Conservation (phyloP, 306 rosid species). For the Senna siamea region DNA sequence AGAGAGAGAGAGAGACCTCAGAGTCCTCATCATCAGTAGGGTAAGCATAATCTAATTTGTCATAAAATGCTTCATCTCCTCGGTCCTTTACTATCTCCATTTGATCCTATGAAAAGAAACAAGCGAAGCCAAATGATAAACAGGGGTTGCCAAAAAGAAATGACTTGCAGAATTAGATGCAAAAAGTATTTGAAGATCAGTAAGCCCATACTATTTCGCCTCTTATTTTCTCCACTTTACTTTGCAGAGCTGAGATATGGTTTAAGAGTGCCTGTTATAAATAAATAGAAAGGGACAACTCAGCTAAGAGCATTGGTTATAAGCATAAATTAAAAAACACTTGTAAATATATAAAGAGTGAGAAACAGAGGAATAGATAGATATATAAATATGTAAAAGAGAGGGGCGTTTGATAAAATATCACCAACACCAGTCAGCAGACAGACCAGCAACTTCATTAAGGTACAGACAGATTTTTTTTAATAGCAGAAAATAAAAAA, state of each 20-base stretch:
- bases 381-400: background rate
- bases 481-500: no score
- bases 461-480: background rate
- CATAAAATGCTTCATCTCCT: constrained; percentile 76
- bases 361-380: background rate
- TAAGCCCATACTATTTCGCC: constrained; percentile 69
- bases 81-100: constrained; percentile 70
- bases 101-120: constrained; percentile 62
- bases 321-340: background rate
- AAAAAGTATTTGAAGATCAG: constrained; percentile 27
- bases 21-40: constrained; percentile 62
- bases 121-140: constrained; percentile 35
- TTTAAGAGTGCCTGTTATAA: constrained; percentile 72
- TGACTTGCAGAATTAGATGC: constrained; percentile 21
- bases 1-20: constrained; percentile 57
- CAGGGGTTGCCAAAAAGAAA: constrained; percentile 12
- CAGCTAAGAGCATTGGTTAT: constrained; percentile 27
- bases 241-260: constrained; percentile 70
- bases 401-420: background rate
- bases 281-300: constrained; percentile 29
- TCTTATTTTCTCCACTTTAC: constrained; percentile 63
- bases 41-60: constrained; percentile 71
- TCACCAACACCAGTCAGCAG: background rate
- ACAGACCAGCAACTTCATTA: constrained; percentile 24
- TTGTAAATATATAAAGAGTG: background rate